phyloP scores from a whole-genome alignment of 2,329 filamentous ascomycete genomes.

The Malbranchea cinnamomea region DNA sequence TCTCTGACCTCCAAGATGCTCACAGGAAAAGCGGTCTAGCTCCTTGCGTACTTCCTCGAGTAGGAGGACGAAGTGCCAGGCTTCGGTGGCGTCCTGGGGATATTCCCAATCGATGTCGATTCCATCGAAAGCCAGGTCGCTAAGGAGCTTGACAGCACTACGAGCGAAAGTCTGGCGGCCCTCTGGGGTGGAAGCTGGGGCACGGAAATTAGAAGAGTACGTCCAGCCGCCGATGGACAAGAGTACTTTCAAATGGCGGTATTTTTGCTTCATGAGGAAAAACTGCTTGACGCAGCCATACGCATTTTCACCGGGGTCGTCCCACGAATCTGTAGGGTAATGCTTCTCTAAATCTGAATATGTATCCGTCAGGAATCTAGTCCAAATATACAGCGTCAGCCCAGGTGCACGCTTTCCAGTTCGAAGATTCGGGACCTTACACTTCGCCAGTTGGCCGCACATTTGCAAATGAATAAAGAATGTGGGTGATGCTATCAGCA shows the following conservation, averaged over 20 bases:
- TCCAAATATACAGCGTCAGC: too few relatives aligned
- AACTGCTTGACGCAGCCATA: constrained; percentile 71
- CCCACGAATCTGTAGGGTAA: constrained; percentile 51
- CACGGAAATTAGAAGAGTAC: constrained; percentile 58
- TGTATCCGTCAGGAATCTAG: constrained; percentile 43
- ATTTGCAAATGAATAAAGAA: constrained; percentile 87
- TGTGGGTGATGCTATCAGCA: constrained; percentile 66
- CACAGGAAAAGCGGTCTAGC: constrained; percentile 8
- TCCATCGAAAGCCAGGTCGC: constrained; percentile 55
- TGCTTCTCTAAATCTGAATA: constrained; percentile 57
- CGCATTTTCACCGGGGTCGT: constrained; percentile 55
- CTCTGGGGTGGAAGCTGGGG: constrained; percentile 44
- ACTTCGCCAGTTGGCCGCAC: constrained; percentile 66
- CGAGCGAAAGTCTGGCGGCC: constrained; percentile 51
- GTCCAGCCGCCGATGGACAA: constrained; percentile 76
- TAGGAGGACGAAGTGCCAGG: constrained; percentile 21
- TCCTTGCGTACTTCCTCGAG: constrained; percentile 19
- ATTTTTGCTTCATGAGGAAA: constrained; percentile 57
- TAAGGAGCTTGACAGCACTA: constrained; percentile 57
- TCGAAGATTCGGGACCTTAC: constrained; percentile 21
- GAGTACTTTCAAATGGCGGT: constrained; percentile 64
- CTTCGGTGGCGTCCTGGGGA: constrained; percentile 19
- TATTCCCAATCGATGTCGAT: constrained; percentile 32
- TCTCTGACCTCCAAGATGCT: constrained; percentile 23
- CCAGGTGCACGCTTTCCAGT: too few relatives aligned